A percentile compares a stretch with the other conserved stretches of the same genome.
phyloP scores from a whole-genome alignment of 2,329 filamentous ascomycete genomes.

The Fusarium poae region DNA sequence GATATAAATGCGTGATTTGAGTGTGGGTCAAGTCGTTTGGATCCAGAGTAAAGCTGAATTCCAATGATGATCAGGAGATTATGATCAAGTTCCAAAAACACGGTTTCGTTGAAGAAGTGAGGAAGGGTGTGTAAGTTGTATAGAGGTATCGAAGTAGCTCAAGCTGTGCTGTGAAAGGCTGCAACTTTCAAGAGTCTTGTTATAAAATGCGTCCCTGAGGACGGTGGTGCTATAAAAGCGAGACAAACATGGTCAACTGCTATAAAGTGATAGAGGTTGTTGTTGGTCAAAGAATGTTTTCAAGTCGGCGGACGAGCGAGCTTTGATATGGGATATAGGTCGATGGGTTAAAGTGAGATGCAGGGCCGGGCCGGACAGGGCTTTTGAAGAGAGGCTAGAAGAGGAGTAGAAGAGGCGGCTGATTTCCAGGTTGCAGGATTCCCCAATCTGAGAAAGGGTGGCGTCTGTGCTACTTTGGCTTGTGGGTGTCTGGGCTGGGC shows the following conservation, averaged over 20 bases:
- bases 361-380: constrained; percentile 46
- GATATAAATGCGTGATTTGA: constrained; percentile 27
- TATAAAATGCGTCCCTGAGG: constrained; percentile 54
- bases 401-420: constrained; percentile 42
- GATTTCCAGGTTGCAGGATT: constrained; percentile 43
- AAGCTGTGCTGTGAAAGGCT: constrained; percentile 18
- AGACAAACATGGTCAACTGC: constrained; percentile 52
- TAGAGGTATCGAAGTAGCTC: constrained; percentile 44
- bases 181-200: constrained; percentile 32
- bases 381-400: constrained; percentile 47
- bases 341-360: constrained; percentile 40
- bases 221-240: constrained; percentile 55
- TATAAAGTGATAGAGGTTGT: constrained; percentile 33
- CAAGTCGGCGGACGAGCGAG: constrained; percentile 23
- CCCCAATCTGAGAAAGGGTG: constrained; percentile 43
- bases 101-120: neutral
- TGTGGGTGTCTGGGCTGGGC: constrained; percentile 30
- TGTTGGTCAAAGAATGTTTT: constrained; percentile 9
- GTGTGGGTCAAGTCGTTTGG: constrained; percentile 25
- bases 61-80: constrained; percentile 14
- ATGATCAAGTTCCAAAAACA: constrained; percentile 13
- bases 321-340: constrained; percentile 41
- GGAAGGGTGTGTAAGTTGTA: constrained; percentile 15
- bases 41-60: constrained; percentile 20
- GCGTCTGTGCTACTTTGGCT: constrained; percentile 38